Evolutionary conservation across 371 early-diverging fungal species (phyloP), one percentile per base, ranked within the genome.

Genomic region (Mucor piriformis): DNA sequence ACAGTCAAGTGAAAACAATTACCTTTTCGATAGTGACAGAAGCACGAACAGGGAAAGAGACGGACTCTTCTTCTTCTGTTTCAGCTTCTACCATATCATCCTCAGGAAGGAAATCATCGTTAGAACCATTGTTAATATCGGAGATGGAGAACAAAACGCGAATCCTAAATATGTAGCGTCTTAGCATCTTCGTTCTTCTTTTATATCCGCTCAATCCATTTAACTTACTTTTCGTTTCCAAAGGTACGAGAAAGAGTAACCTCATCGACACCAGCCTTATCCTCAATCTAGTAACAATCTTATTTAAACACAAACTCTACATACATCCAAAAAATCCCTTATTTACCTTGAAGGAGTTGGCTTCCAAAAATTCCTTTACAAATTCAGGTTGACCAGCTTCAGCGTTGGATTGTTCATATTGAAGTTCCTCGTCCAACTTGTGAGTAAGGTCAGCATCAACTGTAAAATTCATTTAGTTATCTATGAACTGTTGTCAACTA

Each of bases 171-270:
- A 18, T 20, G 6, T 47, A 10, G 15, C 25, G n/a, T n/a, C n/a
- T 40, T 20, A 54, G 21, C 3, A 6, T 34, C 16, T 24, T 37
- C 24, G 23, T 23, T 15, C 18, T 63, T 29, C 29, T 29, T n/a
- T 40, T 23, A 29, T 25, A 16, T 54, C 25, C 13, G 5, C 10
- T 11, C 18, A n/a, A n/a, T 52, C 3, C n/a, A 8, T 42, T n/a
- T 48, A 8, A 61, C 84, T 70, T 83, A 92, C 90, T 87, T 91
- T 79, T 97, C 98, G 67, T 87, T 91, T 58, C 95, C 96, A 74
- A 93, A 95, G 52, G 86, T 88, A 64, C 95, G 87, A 21, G 85
- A 82, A 63, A 97, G 68, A 27, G 72, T 64, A 20, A 96, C 92
- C 73, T 93, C 92, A 72, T 90, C 92, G 20, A 85, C 73, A 34